These are phyloP conservation scores for Nannizziopsis barbatae DNA, from an alignment of 2,329 filamentous ascomycete genomes.

Conservation along the genomic window DNA sequence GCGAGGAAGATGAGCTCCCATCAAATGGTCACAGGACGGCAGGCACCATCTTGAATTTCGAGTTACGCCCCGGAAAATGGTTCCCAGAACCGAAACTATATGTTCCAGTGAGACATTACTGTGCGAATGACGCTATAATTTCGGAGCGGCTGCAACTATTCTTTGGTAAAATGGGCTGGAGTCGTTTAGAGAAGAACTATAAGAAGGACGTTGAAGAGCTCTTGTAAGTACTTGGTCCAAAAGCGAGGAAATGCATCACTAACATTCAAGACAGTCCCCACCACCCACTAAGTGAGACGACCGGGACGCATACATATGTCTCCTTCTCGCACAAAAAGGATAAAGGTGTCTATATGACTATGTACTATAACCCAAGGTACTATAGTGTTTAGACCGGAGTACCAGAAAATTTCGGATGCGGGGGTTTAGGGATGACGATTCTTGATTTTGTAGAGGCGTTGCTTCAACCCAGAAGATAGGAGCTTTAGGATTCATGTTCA, in stretches of 20 bases:
- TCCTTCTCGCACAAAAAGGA: conserved; percentile 2
- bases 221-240: neutral
- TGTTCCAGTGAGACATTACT: neutral
- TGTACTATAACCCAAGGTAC: neutral
- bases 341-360: conserved; percentile 3
- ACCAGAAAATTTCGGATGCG: no score
- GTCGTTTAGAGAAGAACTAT: neutral
- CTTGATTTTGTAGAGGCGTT: no score
- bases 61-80: conserved; percentile 1
- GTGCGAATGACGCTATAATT: neutral
- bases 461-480: no score
- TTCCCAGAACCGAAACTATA: conserved; percentile 5
- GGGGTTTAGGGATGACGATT: no score
- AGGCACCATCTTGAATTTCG: conserved; percentile 4
- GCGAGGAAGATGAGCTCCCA: neutral
- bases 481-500: no score
- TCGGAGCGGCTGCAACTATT: neutral
- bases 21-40: neutral
- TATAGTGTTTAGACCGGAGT: neutral
- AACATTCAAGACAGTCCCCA: neutral
- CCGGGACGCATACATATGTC: conserved; percentile 4
- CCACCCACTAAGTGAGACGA: neutral
- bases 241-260: neutral
- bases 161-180: neutral
- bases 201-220: neutral